Evolutionary conservation across 352 stramenopile genomes (phyloP), one percentile per base, ranked within the genome.

Genomic region (Pythium scleroteichum): DNA sequence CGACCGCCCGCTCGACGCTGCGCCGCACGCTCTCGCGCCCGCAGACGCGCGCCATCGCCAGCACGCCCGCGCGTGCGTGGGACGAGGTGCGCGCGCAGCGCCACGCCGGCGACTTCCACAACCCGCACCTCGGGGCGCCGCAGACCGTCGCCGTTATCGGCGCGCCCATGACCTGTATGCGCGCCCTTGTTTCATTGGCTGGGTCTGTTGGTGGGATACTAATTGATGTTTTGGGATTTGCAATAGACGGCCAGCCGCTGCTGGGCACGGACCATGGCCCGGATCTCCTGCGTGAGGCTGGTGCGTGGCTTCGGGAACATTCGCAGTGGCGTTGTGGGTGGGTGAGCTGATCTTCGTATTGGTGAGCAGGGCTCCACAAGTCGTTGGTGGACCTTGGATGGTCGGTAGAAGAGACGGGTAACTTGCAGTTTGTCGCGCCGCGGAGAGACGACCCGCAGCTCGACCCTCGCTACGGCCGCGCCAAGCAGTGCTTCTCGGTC

Each of bases 321-420:
- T n/a, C n/a, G n/a, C n/a, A n/a, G n/a, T n/a, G n/a, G n/a, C n/a
- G n/a, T n/a, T n/a, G n/a, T n/a, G 5, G 32, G n/a, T 20, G n/a
- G 13, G n/a, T 45, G 49, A 46, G n/a, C 40, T 47, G 42, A 48
- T 33, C 16, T 32, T 45, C 1, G 4, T 29, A 27, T 22, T 39
- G 35, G 12, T 56, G 32, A 13, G 47, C 41, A 68, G 81, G 84
- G 0, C 73, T 95, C 3, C 86, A 93, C 73, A 91, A 90, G 61
- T 66, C 72, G 59, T 67, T 95, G 24, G 79, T 90, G 62, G 78
- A 91, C 22, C 45, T 95, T 27, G 85, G 85, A 56, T 95, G 86
- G 85, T 92, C 78, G 22, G 85, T 93, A 7, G 86, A 95, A 57
- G 86, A 95, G 69, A 95, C 74, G 6, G 86, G 86, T 32, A 93